These are phyloP conservation scores for Penicillium vulpinum DNA, from an alignment of 2,329 filamentous ascomycete genomes.

Conservation along the genomic window DNA sequence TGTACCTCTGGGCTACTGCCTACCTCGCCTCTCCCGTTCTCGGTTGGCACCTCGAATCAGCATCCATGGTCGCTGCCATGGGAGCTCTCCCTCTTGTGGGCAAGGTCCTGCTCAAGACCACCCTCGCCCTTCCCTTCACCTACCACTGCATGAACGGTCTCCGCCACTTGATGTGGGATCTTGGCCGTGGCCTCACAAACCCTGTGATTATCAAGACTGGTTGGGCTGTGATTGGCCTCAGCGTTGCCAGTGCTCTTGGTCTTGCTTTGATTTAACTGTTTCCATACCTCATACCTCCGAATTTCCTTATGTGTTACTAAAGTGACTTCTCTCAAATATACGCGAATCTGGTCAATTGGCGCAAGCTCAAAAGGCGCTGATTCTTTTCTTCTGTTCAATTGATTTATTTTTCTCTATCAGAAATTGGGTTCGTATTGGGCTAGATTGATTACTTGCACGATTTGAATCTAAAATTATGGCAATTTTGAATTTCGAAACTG, in stretches of 20 bases:
- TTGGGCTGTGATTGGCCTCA: conserved; percentile 62
- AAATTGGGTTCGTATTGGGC: neutral
- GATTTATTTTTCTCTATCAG: conserved; percentile 3
- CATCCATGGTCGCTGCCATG: conserved; percentile 64
- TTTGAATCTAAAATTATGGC: neutral
- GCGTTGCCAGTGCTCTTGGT: conserved; percentile 49
- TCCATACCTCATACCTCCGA: conserved; percentile 32
- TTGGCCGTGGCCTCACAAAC: conserved; percentile 62
- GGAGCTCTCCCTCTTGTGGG: conserved; percentile 59
- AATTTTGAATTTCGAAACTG: too few relatives aligned
- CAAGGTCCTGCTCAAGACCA: conserved; percentile 61
- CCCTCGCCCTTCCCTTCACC: conserved; percentile 64
- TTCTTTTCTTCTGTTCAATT: conserved; percentile 9
- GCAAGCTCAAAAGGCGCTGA: conserved; percentile 23
- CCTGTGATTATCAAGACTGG: conserved; percentile 64
- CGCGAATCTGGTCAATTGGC: conserved; percentile 21
- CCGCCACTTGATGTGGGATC: conserved; percentile 71
- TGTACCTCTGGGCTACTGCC: conserved; percentile 77
- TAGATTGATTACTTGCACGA: neutral
- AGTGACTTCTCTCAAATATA: conserved; percentile 30
- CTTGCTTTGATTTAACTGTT: conserved; percentile 48
- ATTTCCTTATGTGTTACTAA: conserved; percentile 33
- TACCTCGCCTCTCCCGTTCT: conserved; percentile 79
- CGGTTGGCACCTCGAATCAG: conserved; percentile 69
- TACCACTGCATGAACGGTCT: conserved; percentile 70